Base-by-base conservation (phyloP, 345 rosid genomes). In the Populus euphratica region DNA sequence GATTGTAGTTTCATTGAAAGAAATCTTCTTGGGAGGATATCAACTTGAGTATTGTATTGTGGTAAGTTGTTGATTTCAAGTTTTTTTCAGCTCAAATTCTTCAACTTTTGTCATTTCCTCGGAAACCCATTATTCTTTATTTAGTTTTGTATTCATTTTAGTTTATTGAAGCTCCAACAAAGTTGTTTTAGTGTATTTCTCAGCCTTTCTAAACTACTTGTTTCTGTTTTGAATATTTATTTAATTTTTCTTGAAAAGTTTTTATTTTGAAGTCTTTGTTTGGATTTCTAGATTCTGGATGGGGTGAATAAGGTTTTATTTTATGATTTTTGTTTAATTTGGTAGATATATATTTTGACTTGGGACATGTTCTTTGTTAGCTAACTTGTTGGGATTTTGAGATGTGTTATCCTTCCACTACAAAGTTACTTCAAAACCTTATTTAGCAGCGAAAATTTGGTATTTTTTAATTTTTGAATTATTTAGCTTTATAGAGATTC, bases 121-220 rank as follows among this genome's bases (percentile, higher is more conserved):
- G 5, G 2, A 69, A 72, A 80, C 81, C 80, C 80, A 72, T 72
- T 77, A 59, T 44, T 29, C 18, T 56, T 72, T 73, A 71, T 39
- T 72, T 4, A 41, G 39, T 68, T 68, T 16, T 79, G 81, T 79
- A 82, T 81, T 75, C 67, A 75, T 78, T 85, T 74, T 79, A 54
- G 82, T 44, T 65, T 54, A 11, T 81, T 77, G 67, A 75, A 87
- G 75, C 77, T 89, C 77, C 89, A 87, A 88, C 86, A 82, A 86
- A 80, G 75, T 80, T 49, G 54, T 75, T 84, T 80, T 76, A 49
- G 35, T 68, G 78, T 52, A 54, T 31, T 56, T 78, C 39, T 36
- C 25, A 72, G 73, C 43, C 25, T 73, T 21, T 73, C 6, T 73
- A 49, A 12, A 41, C 13, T 80, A 49, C 63, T 72, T 47, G 74